Evolutionary conservation across 176 grass and related monocot species (phyloP), one percentile per base, ranked within the genome.

Genomic region (Carex myosuroides): DNA sequence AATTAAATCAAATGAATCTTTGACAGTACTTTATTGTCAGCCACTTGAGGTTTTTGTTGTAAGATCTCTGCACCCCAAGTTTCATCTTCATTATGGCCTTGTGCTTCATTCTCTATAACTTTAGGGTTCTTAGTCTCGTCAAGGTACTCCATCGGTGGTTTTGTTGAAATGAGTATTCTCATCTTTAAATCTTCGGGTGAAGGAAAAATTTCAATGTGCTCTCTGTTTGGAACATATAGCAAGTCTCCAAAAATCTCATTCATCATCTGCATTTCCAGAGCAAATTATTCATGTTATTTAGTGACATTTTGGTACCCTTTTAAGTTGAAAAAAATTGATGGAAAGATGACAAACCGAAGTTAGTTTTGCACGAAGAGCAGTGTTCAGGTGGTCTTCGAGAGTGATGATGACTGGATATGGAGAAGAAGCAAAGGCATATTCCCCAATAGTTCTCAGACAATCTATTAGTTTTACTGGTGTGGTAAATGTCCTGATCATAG

Each of bases 361-460:
- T 24, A 90, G 84, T 85, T 90, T 89, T 44, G 87, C 91, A 55
- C 91, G 95, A 80, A 98, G 92, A 56, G 83, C 33, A 5, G 89
- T 79, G 33, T 86, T 87, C 65, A 98, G 86, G 83, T 98, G 95
- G 21, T 98, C 92, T 89, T 98, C 95, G 16, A 98, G 55, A 74
- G 95, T 98, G 48, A 98, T 90, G 83, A 98, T 95, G 42, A 98
- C 88, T 0, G 95, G 95, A 88, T 92, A 98, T 12, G 85, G 82
- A 10, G 92, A 98, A 33, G 80, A 30, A 1, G 12, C 77, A 81
- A 95, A 98, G 14, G 95, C 91, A 85, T 94, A 48, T 76, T 95
- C 88, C 79, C 75, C 93, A 70, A 98, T 86, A 14, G 92, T 72
- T 4, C 80, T 75, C 3, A 98, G 86, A 83, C 95, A 95, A 63